These are phyloP conservation scores for Lactarius psammicola DNA, from an alignment of 768 basidiomycete genomes.

Conservation along the genomic window DNA sequence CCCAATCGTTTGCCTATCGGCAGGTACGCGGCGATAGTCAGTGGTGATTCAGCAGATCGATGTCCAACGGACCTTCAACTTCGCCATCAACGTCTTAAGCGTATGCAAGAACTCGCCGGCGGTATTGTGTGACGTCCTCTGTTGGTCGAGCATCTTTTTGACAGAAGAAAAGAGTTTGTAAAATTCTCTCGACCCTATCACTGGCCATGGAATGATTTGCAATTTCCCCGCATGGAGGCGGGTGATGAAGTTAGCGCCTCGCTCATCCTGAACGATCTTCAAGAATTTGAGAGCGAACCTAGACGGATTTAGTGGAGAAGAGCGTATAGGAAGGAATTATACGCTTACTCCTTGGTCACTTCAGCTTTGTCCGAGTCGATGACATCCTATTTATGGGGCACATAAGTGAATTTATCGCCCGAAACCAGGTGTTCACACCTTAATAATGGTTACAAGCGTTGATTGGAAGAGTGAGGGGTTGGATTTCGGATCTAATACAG, in stretches of 20 bases:
- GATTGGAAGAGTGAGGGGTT: slow-evolving; percentile 62
- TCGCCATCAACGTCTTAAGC: slow-evolving; percentile 66
- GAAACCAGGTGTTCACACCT: slow-evolving; percentile 39
- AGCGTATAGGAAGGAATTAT: background rate
- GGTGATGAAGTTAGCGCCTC: slow-evolving; percentile 62
- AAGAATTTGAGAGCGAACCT: slow-evolving; percentile 60
- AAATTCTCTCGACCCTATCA: slow-evolving; percentile 61
- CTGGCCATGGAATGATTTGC: slow-evolving; percentile 64
- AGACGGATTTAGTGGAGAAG: background rate
- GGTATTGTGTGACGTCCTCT: slow-evolving; percentile 47
- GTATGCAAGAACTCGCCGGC: slow-evolving; percentile 57
- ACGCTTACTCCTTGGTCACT: slow-evolving; percentile 55
- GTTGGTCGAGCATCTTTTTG: slow-evolving; percentile 49
- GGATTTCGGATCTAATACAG: slow-evolving; percentile 54
- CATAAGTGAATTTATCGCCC: background rate
- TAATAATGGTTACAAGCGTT: slow-evolving; percentile 62
- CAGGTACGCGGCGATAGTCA: background rate
- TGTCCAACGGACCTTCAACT: no score
- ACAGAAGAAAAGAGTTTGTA: slow-evolving; percentile 52
- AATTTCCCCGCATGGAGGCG: slow-evolving; percentile 55
- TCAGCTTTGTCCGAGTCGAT: slow-evolving; percentile 60
- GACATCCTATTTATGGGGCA: slow-evolving; percentile 50
- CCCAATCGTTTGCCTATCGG: slow-evolving; percentile 61
- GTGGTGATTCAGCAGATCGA: no score
- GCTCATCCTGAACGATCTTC: slow-evolving; percentile 61